Evolutionary conservation across 2,329 filamentous ascomycete species (phyloP).

Genomic region (Xylaria arbuscula): DNA sequence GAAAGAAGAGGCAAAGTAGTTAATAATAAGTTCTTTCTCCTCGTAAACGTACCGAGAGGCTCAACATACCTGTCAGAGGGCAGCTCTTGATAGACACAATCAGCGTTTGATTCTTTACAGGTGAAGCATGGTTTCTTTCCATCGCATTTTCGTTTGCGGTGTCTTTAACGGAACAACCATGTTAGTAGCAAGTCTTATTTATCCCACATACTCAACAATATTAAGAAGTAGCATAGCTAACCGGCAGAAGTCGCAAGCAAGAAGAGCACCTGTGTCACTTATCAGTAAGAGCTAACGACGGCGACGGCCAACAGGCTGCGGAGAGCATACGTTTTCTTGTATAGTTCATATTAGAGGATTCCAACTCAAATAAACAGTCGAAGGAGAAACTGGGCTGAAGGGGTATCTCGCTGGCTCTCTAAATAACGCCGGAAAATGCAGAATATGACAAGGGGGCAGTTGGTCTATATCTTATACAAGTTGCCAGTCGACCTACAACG

Average conservation of each 20-base stretch:
- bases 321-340: conserved; percentile 52
- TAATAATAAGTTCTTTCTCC: conserved; percentile 1
- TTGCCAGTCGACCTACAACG: conserved; percentile 12
- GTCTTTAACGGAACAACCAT: conserved; percentile 42
- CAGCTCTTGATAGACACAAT: conserved; percentile 55
- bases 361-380: not conserved
- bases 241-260: conserved; percentile 57
- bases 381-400: conserved; percentile 4
- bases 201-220: conserved; percentile 2
- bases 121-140: conserved; percentile 55
- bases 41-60: not conserved
- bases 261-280: conserved; percentile 49
- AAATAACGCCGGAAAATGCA: not conserved
- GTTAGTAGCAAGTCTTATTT: conserved; percentile 28
- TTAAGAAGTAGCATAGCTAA: conserved; percentile 28
- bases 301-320: conserved; percentile 18
- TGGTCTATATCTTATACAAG: conserved; percentile 17
- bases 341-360: conserved; percentile 49
- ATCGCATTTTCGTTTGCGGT: conserved; percentile 55
- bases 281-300: conserved; percentile 38
- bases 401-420: not conserved
- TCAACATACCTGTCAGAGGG: conserved; percentile 49
- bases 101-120: conserved; percentile 53
- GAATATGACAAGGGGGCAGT: conserved; percentile 1
- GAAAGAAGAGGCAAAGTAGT: conserved; percentile 25